Evolutionary conservation across 805 yeast genomes (phyloP), one percentile per base, ranked within the genome.

Genomic region (Saturnispora ahearnii): DNA sequence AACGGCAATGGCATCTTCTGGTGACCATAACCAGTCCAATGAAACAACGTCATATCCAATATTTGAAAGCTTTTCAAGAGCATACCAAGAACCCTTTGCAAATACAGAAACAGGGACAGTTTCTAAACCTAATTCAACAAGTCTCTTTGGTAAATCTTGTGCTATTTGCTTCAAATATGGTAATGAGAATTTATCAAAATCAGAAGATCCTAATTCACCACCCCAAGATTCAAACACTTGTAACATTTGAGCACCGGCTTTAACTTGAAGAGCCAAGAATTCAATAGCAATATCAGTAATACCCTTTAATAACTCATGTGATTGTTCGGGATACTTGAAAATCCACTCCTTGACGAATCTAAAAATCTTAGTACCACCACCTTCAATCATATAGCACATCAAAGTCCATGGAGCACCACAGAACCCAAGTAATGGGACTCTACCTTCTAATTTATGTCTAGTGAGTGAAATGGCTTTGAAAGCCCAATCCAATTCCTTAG

Each of bases 141-240:
- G 74, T 60, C 93, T 79, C 10, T 60, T 51, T 21, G 91, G 95
- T 43, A 91, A 75, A 56, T 76, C 76, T 18, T 72, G 68, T 28
- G 87, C 77, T 51, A 91, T 90, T 62, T 87, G 87, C 55, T 74
- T 77, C 60, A 93, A 72, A 64, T 87, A 93, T 3, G 98, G 98
- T 60, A 91, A 76, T 4, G 95, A 83, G 66, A 89, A 93, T 65
- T 86, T 90, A 54, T 76, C 75, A 68, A 91, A 93, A 61, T 93
- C 99, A 47, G 71, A 71, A 11, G 96, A 95, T 1, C 96, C 93
- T 51, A 93, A 74, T 69, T 93, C 98, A 46, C 98, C 96, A 51
- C 96, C 99, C 96, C 96, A 90, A 34, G 96, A 85, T 64, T 93
- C 99, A 63, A 93, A 93, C 33, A 93, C 89, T 69, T 93, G 99